Conservation (phyloP, 192 early-diverging fungal genomes). For the Coemansia aciculifera region DNA sequence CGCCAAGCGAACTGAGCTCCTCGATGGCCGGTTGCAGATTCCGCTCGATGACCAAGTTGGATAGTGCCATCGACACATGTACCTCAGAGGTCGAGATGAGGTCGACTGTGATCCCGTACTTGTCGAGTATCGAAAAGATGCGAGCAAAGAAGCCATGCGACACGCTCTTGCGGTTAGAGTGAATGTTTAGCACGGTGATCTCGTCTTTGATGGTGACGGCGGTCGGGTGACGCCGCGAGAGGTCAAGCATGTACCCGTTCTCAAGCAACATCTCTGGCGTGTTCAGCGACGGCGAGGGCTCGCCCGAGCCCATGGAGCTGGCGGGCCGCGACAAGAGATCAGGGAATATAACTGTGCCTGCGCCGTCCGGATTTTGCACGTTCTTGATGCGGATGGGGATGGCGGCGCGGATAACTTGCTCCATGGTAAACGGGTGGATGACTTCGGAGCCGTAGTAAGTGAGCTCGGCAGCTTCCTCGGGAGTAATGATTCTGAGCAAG, state of each 20-base stretch:
- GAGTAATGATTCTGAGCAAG: slow-evolving; percentile 88
- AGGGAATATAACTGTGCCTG: slow-evolving; percentile 92
- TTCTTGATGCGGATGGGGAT: slow-evolving; percentile 99
- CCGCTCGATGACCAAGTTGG: slow-evolving; percentile 59
- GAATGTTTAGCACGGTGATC: slow-evolving; percentile 93
- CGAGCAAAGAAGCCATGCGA: slow-evolving; percentile 97
- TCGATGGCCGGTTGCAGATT: slow-evolving; percentile 79
- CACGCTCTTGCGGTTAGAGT: slow-evolving; percentile 94
- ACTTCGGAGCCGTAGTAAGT: slow-evolving; percentile 96
- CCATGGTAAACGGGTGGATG: slow-evolving; percentile 99
- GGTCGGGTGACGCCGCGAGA: slow-evolving; percentile 81
- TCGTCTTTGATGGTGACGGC: slow-evolving; percentile 99
- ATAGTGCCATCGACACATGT: slow-evolving; percentile 87
- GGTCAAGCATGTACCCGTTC: slow-evolving; percentile 73
- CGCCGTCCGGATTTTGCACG: slow-evolving; percentile 88
- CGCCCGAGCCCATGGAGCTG: slow-evolving; percentile 55
- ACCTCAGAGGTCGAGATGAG: slow-evolving; percentile 92
- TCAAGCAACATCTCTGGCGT: slow-evolving; percentile 63
- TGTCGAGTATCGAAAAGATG: slow-evolving; percentile 90
- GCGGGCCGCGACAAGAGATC: slow-evolving; percentile 61
- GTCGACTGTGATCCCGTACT: slow-evolving; percentile 90
- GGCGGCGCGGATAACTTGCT: slow-evolving; percentile 93
- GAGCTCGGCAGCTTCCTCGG: slow-evolving; percentile 96
- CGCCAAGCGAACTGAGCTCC: slow-evolving; percentile 77
- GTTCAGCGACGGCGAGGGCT: slow-evolving; percentile 58